Base-by-base conservation (phyloP, 169 alveolate species). In the Cryptosporidium parvum region DNA sequence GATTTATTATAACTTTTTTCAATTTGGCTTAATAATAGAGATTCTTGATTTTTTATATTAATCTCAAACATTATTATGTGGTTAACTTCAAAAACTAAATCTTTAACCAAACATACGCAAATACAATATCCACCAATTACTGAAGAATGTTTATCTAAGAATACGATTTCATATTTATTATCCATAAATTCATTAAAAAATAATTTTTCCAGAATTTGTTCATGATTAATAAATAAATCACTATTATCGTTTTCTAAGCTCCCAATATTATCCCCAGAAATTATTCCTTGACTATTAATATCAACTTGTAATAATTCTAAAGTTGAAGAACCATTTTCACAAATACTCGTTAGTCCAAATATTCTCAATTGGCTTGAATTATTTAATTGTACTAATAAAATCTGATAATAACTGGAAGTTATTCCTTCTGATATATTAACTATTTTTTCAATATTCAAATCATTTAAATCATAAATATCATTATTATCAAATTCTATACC, bases 41-140 rank as follows among this genome's bases (percentile, higher is more conserved):
- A 65, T 8, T 65, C 51, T 14, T 65, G 44, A 33, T 29, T n/a
- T 8, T n/a, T 35, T 29, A 59, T 29, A 12, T 35, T 31, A 37
- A 73, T 1, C 52, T 73, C 68, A 52, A 73, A 73, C 52, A 73
- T 52, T 33, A 73, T 73, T 16, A 73, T 31, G 1, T 73, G 86
- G 29, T 33, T 35, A n/a, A 56, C 39, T 52, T 26, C 33, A 35
- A 42, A 14, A 23, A 48, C 29, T 1, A 33, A 53, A 44, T 73
- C 86, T 33, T 35, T 37, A 12, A 73, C 70, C 4, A 73, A 18
- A 21, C 71, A 53, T 23, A 73, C 18, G 58, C 68, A 73, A 33
- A 73, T 59, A 33, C 53, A 29, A 26, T 31, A 33, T 16, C 44
- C 33, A 42, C 52, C 44, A 53, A 35, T 37, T 4, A 31, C 37